These are phyloP conservation scores for Penicillium soppii DNA, from an alignment of 495 filamentous ascomycete genomes.

Conservation along the genomic window DNA sequence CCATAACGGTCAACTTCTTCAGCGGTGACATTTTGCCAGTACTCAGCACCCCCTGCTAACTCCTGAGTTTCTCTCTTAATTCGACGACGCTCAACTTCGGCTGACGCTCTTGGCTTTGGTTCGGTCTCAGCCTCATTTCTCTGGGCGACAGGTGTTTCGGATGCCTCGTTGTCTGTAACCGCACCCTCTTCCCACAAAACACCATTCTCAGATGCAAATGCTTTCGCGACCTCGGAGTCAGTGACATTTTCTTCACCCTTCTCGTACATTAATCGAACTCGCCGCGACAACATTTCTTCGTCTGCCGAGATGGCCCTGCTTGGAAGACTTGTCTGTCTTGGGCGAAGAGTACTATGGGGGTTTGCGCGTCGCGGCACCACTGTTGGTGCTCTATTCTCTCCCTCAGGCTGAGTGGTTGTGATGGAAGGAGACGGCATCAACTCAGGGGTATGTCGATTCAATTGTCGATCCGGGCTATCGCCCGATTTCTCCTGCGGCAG, in stretches of 20 bases:
- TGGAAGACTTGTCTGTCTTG: constrained; percentile 34
- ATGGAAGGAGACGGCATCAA: constrained; percentile 3
- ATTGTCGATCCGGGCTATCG: constrained; percentile 1
- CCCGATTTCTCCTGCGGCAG: neutral
- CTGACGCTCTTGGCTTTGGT: constrained; percentile 22
- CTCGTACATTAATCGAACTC: constrained; percentile 91
- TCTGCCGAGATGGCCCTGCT: constrained; percentile 62
- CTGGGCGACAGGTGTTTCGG: constrained; percentile 27
- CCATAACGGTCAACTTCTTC: constrained; percentile 90
- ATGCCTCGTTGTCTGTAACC: constrained; percentile 45
- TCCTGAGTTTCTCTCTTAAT: constrained; percentile 55
- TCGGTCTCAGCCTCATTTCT: constrained; percentile 13
- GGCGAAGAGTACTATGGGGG: constrained; percentile 30
- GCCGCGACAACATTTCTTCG: constrained; percentile 80
- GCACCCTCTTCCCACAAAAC: constrained; percentile 57
- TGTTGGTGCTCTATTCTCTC: constrained; percentile 26
- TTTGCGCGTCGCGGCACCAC: constrained; percentile 44
- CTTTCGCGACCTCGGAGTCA: constrained; percentile 45
- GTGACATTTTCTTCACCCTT: constrained; percentile 59
- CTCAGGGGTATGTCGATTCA: neutral
- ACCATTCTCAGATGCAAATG: constrained; percentile 54
- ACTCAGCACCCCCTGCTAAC: constrained; percentile 84
- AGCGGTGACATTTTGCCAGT: constrained; percentile 91
- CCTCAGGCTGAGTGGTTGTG: constrained; percentile 9
- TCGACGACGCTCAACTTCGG: constrained; percentile 24